Conservation (phyloP, 495 filamentous ascomycete species). For the Daldinia childiae region DNA sequence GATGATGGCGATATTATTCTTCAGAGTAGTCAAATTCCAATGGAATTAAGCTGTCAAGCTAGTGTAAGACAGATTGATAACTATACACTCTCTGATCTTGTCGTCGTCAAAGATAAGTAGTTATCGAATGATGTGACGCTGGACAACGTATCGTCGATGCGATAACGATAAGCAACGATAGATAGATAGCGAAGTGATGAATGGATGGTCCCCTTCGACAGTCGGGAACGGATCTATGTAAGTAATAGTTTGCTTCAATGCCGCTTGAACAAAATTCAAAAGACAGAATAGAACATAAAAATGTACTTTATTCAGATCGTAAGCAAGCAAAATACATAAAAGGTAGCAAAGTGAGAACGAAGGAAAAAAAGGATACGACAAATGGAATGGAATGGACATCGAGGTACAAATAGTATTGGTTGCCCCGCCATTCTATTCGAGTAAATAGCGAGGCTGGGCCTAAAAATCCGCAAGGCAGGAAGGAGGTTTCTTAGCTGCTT, state of each 20-base stretch:
- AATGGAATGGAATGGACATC: constrained; percentile 17
- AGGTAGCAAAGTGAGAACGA: background rate
- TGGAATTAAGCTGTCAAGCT: no score
- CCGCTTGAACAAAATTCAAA: background rate
- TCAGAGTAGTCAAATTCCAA: no score
- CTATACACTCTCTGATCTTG: background rate
- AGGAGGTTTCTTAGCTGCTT: background rate
- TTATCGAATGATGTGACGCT: no score
- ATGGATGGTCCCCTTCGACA: background rate
- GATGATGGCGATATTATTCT: no score
- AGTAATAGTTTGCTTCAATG: background rate
- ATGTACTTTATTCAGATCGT: constrained; percentile 1
- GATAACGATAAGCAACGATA: background rate
- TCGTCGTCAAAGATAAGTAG: background rate
- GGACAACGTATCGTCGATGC: no score
- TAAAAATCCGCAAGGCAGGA: constrained; percentile 41
- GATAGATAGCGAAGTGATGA: background rate
- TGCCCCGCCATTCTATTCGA: constrained; percentile 54
- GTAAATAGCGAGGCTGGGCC: constrained; percentile 57
- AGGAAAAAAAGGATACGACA: background rate
- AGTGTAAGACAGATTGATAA: no score
- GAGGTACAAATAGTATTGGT: constrained; percentile 47
- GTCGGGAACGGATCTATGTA: background rate
- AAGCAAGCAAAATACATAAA: background rate
- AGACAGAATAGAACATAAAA: background rate